These are phyloP conservation scores for Poterioochromonas sp. DNA, from an alignment of 352 stramenopile species.

Conservation along the genomic window DNA sequence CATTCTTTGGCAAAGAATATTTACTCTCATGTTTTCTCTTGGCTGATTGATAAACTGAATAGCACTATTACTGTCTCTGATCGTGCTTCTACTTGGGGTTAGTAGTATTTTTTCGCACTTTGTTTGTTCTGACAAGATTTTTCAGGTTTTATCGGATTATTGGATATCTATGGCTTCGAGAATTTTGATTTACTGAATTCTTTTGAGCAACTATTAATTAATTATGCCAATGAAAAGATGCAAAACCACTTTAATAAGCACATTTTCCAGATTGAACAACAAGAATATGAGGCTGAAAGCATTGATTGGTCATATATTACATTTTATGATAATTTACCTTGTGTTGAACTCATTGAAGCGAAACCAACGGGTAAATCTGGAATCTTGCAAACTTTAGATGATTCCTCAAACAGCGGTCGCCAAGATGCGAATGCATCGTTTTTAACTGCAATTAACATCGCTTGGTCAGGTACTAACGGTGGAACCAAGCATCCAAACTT, in stretches of 20 bases:
- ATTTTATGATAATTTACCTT: slow-evolving; percentile 83
- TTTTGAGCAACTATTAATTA: slow-evolving; percentile 91
- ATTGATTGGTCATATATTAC: slow-evolving; percentile 77
- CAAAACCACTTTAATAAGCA: slow-evolving; percentile 76
- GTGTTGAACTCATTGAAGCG: slow-evolving; percentile 72
- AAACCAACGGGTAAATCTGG: slow-evolving; percentile 74
- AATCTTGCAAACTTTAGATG: slow-evolving; percentile 68
- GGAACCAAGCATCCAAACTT: slow-evolving; percentile 56
- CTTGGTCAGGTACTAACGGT: slow-evolving; percentile 48
- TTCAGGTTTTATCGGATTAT: slow-evolving; percentile 42
- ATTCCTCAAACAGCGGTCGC: slow-evolving; percentile 53
- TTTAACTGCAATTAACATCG: slow-evolving; percentile 58
- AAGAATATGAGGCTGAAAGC: slow-evolving; percentile 91
- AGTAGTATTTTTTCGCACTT: neutral
- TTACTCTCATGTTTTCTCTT: slow-evolving; percentile 83
- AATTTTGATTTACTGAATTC: slow-evolving; percentile 69
- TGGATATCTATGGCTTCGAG: slow-evolving; percentile 92
- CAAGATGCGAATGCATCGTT: slow-evolving; percentile 1
- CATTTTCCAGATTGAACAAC: slow-evolving; percentile 91
- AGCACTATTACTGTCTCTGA: neutral
- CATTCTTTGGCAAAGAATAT: slow-evolving; percentile 85
- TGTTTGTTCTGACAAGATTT: neutral
- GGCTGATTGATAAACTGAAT: slow-evolving; percentile 84
- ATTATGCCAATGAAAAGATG: slow-evolving; percentile 90
- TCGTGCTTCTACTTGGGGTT: neutral